Percentiles rank a stretch among this genome's conserved stretches.
Conservation (phyloP, 2,329 filamentous ascomycete species). For the Trichoderma sp. region DNA sequence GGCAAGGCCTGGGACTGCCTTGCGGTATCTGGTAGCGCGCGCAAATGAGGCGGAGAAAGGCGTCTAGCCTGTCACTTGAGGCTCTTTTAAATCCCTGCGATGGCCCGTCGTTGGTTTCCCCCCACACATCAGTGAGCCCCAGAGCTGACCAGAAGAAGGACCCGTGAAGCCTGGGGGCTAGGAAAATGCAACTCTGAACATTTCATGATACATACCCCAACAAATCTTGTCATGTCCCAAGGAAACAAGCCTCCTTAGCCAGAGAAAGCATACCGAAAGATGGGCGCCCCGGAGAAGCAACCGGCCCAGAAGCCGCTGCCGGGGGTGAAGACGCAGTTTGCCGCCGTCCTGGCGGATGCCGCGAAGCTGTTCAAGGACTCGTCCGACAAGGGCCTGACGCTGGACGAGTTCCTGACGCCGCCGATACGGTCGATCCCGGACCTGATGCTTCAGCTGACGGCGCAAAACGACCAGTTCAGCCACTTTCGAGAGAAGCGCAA, state of each 20-base stretch:
- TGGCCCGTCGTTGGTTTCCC: neutral
- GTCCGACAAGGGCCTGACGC: conserved; percentile 32
- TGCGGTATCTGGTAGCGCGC: neutral
- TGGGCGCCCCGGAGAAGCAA: conserved; percentile 16
- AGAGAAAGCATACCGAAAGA: conserved; percentile 6
- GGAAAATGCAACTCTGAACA: neutral
- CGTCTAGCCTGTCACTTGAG: conserved; percentile 17
- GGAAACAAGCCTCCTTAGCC: neutral
- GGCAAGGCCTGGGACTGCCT: neutral
- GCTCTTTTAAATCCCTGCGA: conserved; percentile 2
- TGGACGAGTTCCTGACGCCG: conserved; percentile 41
- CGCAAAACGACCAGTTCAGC: conserved; percentile 43
- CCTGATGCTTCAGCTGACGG: conserved; percentile 39
- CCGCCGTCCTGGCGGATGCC: conserved; percentile 41
- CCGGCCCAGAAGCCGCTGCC: neutral
- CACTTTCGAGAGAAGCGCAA: conserved; percentile 44
- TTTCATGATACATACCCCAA: neutral
- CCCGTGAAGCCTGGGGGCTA: neutral
- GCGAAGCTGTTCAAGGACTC: conserved; percentile 40
- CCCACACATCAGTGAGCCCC: neutral
- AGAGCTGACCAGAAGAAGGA: neutral
- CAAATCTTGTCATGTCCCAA: neutral
- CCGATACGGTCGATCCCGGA: conserved; percentile 41
- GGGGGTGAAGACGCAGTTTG: conserved; percentile 32
- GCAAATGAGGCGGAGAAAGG: conserved; percentile 16